Base-by-base conservation (phyloP, 306 rosid species). In the Dryas octopetala region DNA sequence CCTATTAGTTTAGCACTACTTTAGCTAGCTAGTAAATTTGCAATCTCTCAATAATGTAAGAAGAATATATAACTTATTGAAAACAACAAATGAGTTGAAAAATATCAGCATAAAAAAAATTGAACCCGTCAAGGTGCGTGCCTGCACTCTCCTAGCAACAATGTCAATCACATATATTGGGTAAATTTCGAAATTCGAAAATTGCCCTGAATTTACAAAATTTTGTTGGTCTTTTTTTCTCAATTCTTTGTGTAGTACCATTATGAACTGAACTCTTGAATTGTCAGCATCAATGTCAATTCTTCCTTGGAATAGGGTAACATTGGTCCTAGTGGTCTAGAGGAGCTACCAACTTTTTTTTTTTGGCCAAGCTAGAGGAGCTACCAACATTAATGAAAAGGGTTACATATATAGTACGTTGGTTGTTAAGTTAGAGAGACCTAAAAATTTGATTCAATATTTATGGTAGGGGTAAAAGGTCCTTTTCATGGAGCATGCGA, bases 401-500 rank as follows among this genome's bases (percentile, higher is more conserved):
- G 52, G 70, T 65, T 65, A 44, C 15, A 44, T 19, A 19, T 28
- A 28, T 32, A 32, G 23, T 23, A 23, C 23, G 3, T 64, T 44
- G 40, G 40, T 9, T 65, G 4, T 6, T 3, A 54, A 9, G 23
- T 58, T 58, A 19, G 32, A 13, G 15, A 26, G 45, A 45, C 54
- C 23, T 44, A 28, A 58, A 66, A 55, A 44, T 55, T 55, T 55
- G 73, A 47, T 66, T 76, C 50, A n/a, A 52, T 52, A 57, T 54
- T 75, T 66, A 19, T 40, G 44, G 13, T 41, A 11, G 32, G 44
- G 0, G 26, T 19, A 40, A 51, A 6, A 44, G 54, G 66, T 45
- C 73, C 41, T 44, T 75, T 66, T 55, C 73, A 55, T 54, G 38
- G 48, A 19, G 53, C 52, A 54, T 54, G 49, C 3, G 75, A 15